Base-by-base conservation (phyloP, 1,284 basidiomycete species). In the Tilletia setariae region DNA sequence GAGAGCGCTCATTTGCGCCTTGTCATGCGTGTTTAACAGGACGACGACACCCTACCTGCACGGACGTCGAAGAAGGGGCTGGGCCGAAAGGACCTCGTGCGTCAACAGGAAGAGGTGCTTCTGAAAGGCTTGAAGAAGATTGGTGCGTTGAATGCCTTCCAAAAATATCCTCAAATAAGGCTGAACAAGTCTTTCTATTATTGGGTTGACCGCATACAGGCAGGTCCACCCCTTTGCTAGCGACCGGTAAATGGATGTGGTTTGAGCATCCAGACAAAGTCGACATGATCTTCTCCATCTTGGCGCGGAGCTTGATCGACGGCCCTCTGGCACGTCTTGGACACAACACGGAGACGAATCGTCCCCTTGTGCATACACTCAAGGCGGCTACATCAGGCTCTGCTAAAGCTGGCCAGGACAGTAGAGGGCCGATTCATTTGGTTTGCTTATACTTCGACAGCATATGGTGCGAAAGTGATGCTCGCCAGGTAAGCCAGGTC, bases 181-280 rank as follows among this genome's bases (percentile, higher is more conserved):
- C 16, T 16, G 6, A 16, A n/a, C 46, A 19, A 49, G 7, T 16
- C 21, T 49, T 49, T 23, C n/a, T n/a, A n/a, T n/a, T n/a, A n/a
- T n/a, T n/a, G n/a, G n/a, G 46, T 23, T 49, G 6, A 49, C 46
- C 19, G 46, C 46, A 49, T 49, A 49, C 16, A 49, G 51, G 51
- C 11, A 28, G 7, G 25, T 23, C 51, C 11, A 25, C 28, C 3
- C 56, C 56, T 7, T 9, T 30, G 16, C 28, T 61, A 9, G 30
- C 28, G 16, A 61, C 56, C 9, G 56, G 56, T 16, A 61, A 61
- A 16, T 61, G 56, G 56, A 61, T 61, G 56, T 61, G 56, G 56
- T 61, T 61, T 30, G 56, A 61, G 28, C 9, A 19, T 11, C 28
- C 56, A 16, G 56, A 61, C 15, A 61, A 61, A 16, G 32, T 61